These are phyloP conservation scores for Hygrocybe punicea DNA, from an alignment of 768 basidiomycete species.

Conservation along the genomic window DNA sequence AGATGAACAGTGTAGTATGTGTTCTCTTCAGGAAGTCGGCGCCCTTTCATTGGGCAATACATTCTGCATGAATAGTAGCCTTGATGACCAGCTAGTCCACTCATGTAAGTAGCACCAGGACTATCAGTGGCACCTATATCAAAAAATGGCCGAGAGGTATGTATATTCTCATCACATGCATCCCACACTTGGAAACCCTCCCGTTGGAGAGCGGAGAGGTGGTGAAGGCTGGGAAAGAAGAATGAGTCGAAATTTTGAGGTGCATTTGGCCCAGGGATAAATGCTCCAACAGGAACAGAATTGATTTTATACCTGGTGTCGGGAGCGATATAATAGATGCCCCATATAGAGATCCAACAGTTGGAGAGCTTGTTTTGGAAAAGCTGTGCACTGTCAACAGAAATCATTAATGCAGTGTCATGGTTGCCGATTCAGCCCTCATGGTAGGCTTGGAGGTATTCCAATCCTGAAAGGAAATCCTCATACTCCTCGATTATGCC, in stretches of 20 bases:
- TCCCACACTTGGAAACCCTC: slow-evolving; percentile 25
- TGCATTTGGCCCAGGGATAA: slow-evolving; percentile 39
- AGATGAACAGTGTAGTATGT: slow-evolving; percentile 36
- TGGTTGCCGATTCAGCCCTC: slow-evolving; percentile 19
- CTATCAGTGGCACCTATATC: slow-evolving; percentile 33
- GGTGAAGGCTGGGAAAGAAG: slow-evolving; percentile 33
- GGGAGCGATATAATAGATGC: slow-evolving; percentile 32
- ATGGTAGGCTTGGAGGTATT: slow-evolving; percentile 25
- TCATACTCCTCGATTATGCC: slow-evolving; percentile 4
- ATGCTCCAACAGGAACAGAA: slow-evolving; percentile 29
- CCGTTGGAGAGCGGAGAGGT: slow-evolving; percentile 29
- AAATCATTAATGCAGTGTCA: slow-evolving; percentile 36
- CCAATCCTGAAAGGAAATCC: slow-evolving; percentile 31
- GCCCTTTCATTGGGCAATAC: slow-evolving; percentile 28
- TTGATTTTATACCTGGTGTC: slow-evolving; percentile 31
- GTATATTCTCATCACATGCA: neutral
- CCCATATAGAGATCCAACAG: slow-evolving; percentile 37
- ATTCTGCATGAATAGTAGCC: slow-evolving; percentile 35
- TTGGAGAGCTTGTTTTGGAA: slow-evolving; percentile 35
- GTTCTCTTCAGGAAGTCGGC: slow-evolving; percentile 22
- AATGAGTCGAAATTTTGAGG: slow-evolving; percentile 37
- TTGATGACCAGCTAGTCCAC: slow-evolving; percentile 38
- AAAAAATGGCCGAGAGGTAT: slow-evolving; percentile 20
- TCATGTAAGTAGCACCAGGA: slow-evolving; percentile 29
- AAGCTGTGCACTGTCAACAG: slow-evolving; percentile 42